Evolutionary conservation across 768 basidiomycete species (phyloP).

Genomic region (Naganishia antarctica): DNA sequence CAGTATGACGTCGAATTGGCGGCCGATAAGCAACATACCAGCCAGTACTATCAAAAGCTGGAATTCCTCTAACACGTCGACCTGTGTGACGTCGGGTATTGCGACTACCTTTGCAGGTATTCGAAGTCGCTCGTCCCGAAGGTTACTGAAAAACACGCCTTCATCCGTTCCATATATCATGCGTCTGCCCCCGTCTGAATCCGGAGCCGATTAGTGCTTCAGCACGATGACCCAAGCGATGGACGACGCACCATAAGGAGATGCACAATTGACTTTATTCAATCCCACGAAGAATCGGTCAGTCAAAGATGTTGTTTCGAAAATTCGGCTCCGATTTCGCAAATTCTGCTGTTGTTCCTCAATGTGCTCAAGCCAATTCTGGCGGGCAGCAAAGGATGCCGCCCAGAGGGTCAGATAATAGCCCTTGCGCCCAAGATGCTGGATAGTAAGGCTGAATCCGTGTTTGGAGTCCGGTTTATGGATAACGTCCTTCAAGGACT

Average conservation of each 20-base stretch:
- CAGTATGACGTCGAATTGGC: too few species aligned
- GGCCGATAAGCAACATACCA: too few species aligned
- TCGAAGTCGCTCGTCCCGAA: slow-evolving; percentile 68
- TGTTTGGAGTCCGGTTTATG: slow-evolving; percentile 60
- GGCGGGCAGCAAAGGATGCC: slow-evolving; percentile 71
- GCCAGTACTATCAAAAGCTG: slow-evolving; percentile 96
- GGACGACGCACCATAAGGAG: slow-evolving; percentile 61
- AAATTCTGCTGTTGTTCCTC: slow-evolving; percentile 79
- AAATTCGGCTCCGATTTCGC: slow-evolving; percentile 75
- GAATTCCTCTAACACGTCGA: slow-evolving; percentile 94
- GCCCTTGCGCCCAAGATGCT: slow-evolving; percentile 85
- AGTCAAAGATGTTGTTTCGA: slow-evolving; percentile 76
- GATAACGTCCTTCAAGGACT: slow-evolving; percentile 37
- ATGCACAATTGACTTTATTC: slow-evolving; percentile 90
- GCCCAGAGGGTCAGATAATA: slow-evolving; percentile 92
- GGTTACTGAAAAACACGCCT: slow-evolving; percentile 89
- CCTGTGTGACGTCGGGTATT: slow-evolving; percentile 81
- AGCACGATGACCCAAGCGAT: not conserved
- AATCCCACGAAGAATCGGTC: slow-evolving; percentile 81
- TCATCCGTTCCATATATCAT: slow-evolving; percentile 97
- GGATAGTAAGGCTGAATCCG: slow-evolving; percentile 86
- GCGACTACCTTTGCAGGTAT: slow-evolving; percentile 81
- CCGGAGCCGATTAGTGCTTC: not conserved
- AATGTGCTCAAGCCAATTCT: slow-evolving; percentile 92
- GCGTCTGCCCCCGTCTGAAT: slow-evolving; percentile 69